phyloP scores from a whole-genome alignment of 306 rosid genomes.

The Glycine latifolia region DNA sequence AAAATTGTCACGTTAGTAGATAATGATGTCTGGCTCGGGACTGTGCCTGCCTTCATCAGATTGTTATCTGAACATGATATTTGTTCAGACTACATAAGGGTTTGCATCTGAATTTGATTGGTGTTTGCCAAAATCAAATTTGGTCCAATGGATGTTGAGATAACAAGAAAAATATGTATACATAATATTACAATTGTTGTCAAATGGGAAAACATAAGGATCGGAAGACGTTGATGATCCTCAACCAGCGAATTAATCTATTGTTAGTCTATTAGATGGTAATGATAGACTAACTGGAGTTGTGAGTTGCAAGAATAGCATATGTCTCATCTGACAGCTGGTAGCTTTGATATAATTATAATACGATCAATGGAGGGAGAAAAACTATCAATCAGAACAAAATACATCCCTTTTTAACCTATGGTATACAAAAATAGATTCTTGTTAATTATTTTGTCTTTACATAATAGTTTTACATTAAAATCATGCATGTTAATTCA shows the following conservation, averaged over 20 bases:
- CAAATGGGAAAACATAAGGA: neutral
- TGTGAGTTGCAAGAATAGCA: neutral
- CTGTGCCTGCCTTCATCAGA: conserved; percentile 15
- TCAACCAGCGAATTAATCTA: conserved; percentile 3
- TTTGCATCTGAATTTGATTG: neutral
- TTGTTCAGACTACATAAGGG: neutral
- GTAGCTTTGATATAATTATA: neutral
- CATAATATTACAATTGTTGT: neutral
- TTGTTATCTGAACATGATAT: conserved; percentile 6
- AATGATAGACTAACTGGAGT: neutral
- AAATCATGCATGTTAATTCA: conserved; percentile 18
- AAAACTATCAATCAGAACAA: conserved; percentile 15
- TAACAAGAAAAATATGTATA: neutral
- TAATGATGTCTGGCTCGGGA: conserved; percentile 6
- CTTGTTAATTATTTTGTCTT: conserved; percentile 25
- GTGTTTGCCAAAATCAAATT: conserved; percentile 13
- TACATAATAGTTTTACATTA: conserved; percentile 4
- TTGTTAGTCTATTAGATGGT: neutral
- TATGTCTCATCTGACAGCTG: neutral
- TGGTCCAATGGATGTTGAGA: conserved; percentile 1
- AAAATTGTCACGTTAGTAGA: neutral
- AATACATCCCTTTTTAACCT: neutral
- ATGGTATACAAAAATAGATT: neutral
- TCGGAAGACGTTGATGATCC: neutral
- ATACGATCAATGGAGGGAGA: conserved; percentile 26